These are phyloP conservation scores for Taiwanofungus camphoratus DNA, from an alignment of 1,284 basidiomycete genomes.

Conservation along the genomic window DNA sequence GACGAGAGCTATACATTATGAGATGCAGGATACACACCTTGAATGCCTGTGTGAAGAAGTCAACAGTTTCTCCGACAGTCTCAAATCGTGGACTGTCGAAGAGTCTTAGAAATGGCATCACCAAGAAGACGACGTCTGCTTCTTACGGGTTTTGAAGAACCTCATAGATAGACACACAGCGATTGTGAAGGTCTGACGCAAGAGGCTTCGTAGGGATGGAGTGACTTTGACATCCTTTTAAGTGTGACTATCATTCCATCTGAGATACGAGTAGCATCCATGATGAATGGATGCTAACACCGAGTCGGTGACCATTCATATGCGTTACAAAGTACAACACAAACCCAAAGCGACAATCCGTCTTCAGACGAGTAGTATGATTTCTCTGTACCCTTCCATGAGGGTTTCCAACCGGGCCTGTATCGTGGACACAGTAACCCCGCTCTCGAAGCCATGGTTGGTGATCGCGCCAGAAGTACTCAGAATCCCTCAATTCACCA, in stretches of 20 bases:
- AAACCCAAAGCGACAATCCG: too few species aligned
- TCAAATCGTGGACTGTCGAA: background rate
- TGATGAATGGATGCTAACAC: background rate
- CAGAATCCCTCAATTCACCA: too few species aligned
- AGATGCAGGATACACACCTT: conserved; percentile 18
- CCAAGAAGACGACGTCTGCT: background rate
- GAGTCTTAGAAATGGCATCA: background rate
- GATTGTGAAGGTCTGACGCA: background rate
- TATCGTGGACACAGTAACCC: too few species aligned
- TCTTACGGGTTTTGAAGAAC: background rate
- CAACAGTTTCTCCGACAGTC: background rate
- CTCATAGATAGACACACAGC: background rate
- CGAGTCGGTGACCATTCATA: too few species aligned
- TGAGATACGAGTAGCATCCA: conserved; percentile 11
- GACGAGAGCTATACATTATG: too few species aligned
- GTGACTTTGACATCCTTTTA: conserved; percentile 1
- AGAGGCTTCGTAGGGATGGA: conserved; percentile 13
- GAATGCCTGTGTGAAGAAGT: conserved; percentile 21
- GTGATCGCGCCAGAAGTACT: too few species aligned
- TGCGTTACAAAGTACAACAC: too few species aligned
- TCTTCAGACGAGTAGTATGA: too few species aligned
- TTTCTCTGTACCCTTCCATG: too few species aligned
- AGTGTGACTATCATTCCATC: conserved; percentile 9
- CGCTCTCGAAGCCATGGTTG: too few species aligned
- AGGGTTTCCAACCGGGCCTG: too few species aligned